A percentile compares a stretch with the other conserved stretches of the same genome.
Conservation (phyloP, 2,329 filamentous ascomycete species). For the Arthrobotrys sinensis region DNA sequence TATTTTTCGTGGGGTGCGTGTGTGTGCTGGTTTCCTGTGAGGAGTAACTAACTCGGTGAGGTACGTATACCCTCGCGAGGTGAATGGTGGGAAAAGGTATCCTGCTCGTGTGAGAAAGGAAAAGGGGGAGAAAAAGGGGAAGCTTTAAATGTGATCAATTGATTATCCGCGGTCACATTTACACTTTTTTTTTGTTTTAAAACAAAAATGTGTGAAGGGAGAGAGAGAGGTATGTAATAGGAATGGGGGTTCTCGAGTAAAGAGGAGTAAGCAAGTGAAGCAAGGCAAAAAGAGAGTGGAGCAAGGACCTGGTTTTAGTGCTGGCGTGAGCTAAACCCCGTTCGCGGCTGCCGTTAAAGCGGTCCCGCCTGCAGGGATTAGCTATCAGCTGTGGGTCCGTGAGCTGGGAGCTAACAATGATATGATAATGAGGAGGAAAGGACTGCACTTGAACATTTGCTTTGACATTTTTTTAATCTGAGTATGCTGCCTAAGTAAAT, state of each 20-base stretch:
- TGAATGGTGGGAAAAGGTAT: neutral
- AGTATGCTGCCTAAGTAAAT: neutral
- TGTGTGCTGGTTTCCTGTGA: slow-evolving; percentile 15
- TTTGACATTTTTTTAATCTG: neutral
- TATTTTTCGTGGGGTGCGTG: slow-evolving; percentile 26
- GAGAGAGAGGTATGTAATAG: slow-evolving; percentile 17
- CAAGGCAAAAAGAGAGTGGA: slow-evolving; percentile 12
- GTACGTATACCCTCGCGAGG: neutral
- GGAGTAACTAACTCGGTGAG: slow-evolving; percentile 16
- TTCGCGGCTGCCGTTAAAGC: slow-evolving; percentile 33
- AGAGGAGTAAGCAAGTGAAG: slow-evolving; percentile 29
- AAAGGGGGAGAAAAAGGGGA: slow-evolving; percentile 11
- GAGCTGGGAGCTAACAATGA: neutral
- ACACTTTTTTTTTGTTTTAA: neutral
- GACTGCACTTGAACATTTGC: neutral
- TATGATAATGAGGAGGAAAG: slow-evolving; percentile 22
- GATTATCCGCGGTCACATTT: slow-evolving; percentile 36
- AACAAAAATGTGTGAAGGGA: slow-evolving; percentile 6
- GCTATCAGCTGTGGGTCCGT: slow-evolving; percentile 27
- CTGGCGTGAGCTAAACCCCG: slow-evolving; percentile 25
- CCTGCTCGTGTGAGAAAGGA: slow-evolving; percentile 30
- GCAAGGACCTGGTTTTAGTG: slow-evolving; percentile 18
- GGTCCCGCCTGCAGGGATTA: slow-evolving; percentile 31
- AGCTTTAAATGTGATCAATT: slow-evolving; percentile 29
- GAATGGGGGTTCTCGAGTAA: slow-evolving; percentile 23